phyloP scores from a whole-genome alignment of 352 stramenopile genomes.

The Phytophthora cactorum region DNA sequence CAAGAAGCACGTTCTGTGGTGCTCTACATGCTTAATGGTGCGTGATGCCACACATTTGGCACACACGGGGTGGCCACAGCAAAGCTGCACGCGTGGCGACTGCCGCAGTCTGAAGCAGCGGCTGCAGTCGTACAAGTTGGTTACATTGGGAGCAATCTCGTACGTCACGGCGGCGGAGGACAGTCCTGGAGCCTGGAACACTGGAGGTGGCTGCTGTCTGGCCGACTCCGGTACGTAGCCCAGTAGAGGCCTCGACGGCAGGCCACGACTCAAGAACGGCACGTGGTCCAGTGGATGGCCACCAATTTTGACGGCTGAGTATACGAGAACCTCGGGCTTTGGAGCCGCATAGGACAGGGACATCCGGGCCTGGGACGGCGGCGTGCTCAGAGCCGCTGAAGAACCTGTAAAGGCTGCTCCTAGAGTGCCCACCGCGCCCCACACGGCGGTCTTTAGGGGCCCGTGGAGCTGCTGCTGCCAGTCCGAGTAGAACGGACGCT shows the following conservation, averaged over 20 bases:
- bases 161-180: slow-evolving; percentile 31
- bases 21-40: slow-evolving; percentile 50
- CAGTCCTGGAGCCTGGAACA: slow-evolving; percentile 21
- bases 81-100: slow-evolving; percentile 65
- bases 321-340: slow-evolving; percentile 52
- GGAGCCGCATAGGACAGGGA: slow-evolving; percentile 48
- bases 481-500: slow-evolving; percentile 42
- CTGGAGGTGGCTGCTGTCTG: slow-evolving; percentile 1
- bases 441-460: slow-evolving; percentile 42
- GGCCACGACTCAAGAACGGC: slow-evolving; percentile 62
- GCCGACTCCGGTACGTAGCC: slow-evolving; percentile 36
- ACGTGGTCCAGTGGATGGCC: slow-evolving; percentile 83
- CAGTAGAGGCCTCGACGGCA: slow-evolving; percentile 66
- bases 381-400: slow-evolving; percentile 1
- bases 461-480: slow-evolving; percentile 35
- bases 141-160: slow-evolving; percentile 38
- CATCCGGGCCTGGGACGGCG: slow-evolving; percentile 31
- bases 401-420: slow-evolving; percentile 20
- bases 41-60: slow-evolving; percentile 57
- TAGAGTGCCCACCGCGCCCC: slow-evolving; percentile 18
- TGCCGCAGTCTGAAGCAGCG: slow-evolving; percentile 59
- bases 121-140: slow-evolving; percentile 69
- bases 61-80: slow-evolving; percentile 71
- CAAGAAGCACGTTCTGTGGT: slow-evolving; percentile 52
- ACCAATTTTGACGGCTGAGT: slow-evolving; percentile 77